Conservation (phyloP, 164 flowering plant genomes). For the Chimonanthus salicifolius region DNA sequence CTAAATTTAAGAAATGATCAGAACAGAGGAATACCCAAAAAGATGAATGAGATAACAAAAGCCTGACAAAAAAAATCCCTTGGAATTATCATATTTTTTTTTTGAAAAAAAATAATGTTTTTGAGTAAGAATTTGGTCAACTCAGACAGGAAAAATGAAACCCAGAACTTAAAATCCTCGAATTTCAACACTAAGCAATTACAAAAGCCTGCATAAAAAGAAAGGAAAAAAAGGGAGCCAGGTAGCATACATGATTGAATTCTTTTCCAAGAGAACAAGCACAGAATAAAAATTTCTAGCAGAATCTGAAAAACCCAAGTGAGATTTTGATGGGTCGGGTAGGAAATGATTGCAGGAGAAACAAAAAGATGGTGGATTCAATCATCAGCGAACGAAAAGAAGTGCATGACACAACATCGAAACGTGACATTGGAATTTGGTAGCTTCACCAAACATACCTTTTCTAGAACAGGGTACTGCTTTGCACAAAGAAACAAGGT, state of each 20-base stretch:
- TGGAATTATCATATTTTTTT: constrained; percentile 25
- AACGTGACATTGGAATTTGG: not conserved
- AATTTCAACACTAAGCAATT: not conserved
- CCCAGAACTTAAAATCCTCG: constrained; percentile 3
- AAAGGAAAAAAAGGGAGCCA: not conserved
- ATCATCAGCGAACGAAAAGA: not conserved
- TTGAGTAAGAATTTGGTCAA: not conserved
- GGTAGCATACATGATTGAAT: not conserved
- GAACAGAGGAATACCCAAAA: not conserved
- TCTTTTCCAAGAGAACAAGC: not conserved
- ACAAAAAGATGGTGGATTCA: not conserved
- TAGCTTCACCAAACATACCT: not conserved
- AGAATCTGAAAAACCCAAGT: not conserved
- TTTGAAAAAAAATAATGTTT: constrained; percentile 38
- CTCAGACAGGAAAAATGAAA: constrained; percentile 1
- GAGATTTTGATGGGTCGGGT: not conserved
- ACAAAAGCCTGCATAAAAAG: not conserved
- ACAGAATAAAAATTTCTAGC: not conserved
- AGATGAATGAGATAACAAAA: not conserved
- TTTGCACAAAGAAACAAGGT: too few relatives aligned
- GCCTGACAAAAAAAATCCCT: not conserved
- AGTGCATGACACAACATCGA: not conserved
- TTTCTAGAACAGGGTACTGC: not conserved
- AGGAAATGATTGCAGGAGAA: not conserved
- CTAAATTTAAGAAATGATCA: not conserved